Conservation (phyloP, 2,329 filamentous ascomycete genomes). For the Nothophaeocryptopus gaeumannii region DNA sequence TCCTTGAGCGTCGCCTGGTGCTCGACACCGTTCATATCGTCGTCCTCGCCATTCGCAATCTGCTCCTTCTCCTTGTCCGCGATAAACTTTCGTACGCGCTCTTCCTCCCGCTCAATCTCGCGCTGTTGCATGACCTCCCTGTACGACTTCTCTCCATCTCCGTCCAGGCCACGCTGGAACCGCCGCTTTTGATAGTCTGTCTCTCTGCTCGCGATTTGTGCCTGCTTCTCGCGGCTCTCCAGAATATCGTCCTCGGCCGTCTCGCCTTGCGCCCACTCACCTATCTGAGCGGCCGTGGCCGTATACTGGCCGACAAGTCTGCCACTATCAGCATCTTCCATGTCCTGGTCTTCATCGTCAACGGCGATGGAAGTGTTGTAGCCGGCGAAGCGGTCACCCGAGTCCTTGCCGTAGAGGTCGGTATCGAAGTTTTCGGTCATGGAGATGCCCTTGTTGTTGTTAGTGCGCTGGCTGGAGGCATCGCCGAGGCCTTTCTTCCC, state of each 20-base stretch:
- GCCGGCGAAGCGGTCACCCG: slow-evolving; percentile 76
- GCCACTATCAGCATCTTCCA: slow-evolving; percentile 68
- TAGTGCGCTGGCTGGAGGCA: slow-evolving; percentile 70
- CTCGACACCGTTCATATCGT: slow-evolving; percentile 57
- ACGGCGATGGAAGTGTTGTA: slow-evolving; percentile 88
- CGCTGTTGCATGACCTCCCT: slow-evolving; percentile 86
- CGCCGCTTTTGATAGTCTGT: slow-evolving; percentile 97
- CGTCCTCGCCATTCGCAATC: slow-evolving; percentile 69
- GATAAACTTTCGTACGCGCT: slow-evolving; percentile 76
- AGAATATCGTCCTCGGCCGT: slow-evolving; percentile 91
- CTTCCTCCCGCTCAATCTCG: slow-evolving; percentile 90
- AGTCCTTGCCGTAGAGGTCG: slow-evolving; percentile 74
- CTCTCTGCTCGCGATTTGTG: slow-evolving; percentile 86
- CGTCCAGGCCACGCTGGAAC: slow-evolving; percentile 79
- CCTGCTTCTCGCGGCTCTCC: slow-evolving; percentile 80
- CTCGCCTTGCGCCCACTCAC: slow-evolving; percentile 87
- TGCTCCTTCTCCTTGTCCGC: slow-evolving; percentile 67
- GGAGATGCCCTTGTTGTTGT: slow-evolving; percentile 84
- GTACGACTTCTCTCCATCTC: slow-evolving; percentile 72
- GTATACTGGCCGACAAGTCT: slow-evolving; percentile 94
- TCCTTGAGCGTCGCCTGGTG: slow-evolving; percentile 72
- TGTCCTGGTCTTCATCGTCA: slow-evolving; percentile 73
- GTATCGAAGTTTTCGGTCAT: slow-evolving; percentile 87
- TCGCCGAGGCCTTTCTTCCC: slow-evolving; percentile 80
- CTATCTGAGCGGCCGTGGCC: slow-evolving; percentile 84